These are phyloP conservation scores for Mycena crocata DNA, from an alignment of 768 basidiomycete genomes.

Conservation along the genomic window DNA sequence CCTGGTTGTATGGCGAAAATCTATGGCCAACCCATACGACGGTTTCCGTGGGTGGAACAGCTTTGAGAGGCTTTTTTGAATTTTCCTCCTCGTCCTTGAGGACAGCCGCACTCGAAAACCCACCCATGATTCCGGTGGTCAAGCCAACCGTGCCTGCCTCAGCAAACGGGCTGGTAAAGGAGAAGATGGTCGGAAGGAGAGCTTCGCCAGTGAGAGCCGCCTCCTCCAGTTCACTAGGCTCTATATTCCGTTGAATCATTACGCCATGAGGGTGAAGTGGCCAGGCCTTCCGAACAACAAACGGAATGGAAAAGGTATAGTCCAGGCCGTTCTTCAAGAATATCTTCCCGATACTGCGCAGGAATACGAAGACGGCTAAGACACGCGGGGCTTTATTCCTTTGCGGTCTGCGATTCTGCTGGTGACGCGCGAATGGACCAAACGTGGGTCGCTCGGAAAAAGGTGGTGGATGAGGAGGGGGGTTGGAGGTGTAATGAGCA, in stretches of 20 bases:
- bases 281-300: constrained; percentile 84
- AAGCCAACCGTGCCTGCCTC: constrained; percentile 80
- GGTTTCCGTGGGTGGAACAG: constrained; percentile 73
- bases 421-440: constrained; percentile 63
- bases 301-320: constrained; percentile 84
- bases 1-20: constrained; percentile 53
- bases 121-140: constrained; percentile 69
- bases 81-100: constrained; percentile 69
- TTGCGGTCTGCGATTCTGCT: constrained; percentile 52
- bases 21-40: constrained; percentile 68
- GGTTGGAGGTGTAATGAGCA: constrained; percentile 47
- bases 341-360: constrained; percentile 79
- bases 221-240: constrained; percentile 74
- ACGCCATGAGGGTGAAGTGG: constrained; percentile 83
- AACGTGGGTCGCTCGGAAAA: constrained; percentile 58
- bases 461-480: constrained; percentile 40
- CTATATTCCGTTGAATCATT: constrained; percentile 80
- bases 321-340: constrained; percentile 78
- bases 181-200: constrained; percentile 83
- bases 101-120: constrained; percentile 47
- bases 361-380: constrained; percentile 79
- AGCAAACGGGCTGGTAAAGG: constrained; percentile 79
- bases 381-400: constrained; percentile 53
- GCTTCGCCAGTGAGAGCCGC: constrained; percentile 73
- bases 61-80: constrained; percentile 60